phyloP scores from a whole-genome alignment of 139 green algal genomes.

The Pseudopediastrum boryanum region DNA sequence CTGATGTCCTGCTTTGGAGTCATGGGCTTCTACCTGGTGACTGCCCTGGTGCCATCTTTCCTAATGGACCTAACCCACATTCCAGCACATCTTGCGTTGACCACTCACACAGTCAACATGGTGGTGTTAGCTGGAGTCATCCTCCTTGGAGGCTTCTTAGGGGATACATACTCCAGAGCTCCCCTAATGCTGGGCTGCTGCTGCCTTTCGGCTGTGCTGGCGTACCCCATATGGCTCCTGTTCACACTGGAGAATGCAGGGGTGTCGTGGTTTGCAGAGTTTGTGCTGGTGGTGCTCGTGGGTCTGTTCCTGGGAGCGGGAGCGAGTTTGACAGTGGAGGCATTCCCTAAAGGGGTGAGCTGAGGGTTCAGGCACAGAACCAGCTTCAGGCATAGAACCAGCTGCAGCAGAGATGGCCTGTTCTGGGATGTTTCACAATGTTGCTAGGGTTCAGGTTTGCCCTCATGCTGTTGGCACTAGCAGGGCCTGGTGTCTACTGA shows the following conservation, averaged over 20 bases:
- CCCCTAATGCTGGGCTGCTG: slow-evolving; percentile 15
- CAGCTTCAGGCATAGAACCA: neutral
- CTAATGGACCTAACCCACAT: slow-evolving; percentile 2
- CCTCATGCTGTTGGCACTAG: neutral
- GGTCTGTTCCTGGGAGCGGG: slow-evolving; percentile 6
- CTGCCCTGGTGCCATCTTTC: slow-evolving; percentile 22
- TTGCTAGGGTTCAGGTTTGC: neutral
- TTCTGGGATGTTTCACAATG: neutral
- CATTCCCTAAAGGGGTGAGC: slow-evolving; percentile 29
- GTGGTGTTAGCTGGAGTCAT: slow-evolving; percentile 10
- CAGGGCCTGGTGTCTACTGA: neutral
- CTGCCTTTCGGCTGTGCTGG: neutral
- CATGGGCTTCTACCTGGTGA: slow-evolving; percentile 20
- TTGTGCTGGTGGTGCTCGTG: slow-evolving; percentile 20
- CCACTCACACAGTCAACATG: slow-evolving; percentile 19
- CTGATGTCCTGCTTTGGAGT: slow-evolving; percentile 11
- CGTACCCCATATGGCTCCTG: slow-evolving; percentile 31
- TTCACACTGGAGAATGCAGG: slow-evolving; percentile 4
- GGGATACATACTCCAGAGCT: neutral
- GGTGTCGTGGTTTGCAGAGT: slow-evolving; percentile 4
- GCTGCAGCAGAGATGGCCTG: neutral
- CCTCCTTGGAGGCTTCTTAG: slow-evolving; percentile 18
- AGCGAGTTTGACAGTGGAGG: neutral
- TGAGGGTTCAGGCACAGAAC: neutral
- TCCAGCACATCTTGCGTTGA: neutral